A percentile compares a stretch with the other conserved stretches of the same genome.
phyloP scores from a whole-genome alignment of 805 yeast genomes.

The Lipomyces spencermartinsiae region DNA sequence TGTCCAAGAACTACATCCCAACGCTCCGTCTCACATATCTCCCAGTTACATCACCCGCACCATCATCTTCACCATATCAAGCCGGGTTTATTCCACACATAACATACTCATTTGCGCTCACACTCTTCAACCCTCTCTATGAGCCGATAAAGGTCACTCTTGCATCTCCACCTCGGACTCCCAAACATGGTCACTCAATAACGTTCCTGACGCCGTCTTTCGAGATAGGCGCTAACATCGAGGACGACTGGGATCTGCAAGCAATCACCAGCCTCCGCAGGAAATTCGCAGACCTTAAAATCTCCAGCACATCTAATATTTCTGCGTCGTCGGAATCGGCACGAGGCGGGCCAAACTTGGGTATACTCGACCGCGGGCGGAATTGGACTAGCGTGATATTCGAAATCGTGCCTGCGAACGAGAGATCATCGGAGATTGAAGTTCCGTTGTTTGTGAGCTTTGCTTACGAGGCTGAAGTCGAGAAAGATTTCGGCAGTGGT shows the following conservation, averaged over 20 bases:
- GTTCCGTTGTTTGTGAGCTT: slow-evolving; percentile 35
- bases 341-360: slow-evolving; percentile 5
- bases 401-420: slow-evolving; percentile 27
- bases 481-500: neutral
- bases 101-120: slow-evolving; percentile 32
- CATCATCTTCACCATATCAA: slow-evolving; percentile 8
- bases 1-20: slow-evolving; percentile 28
- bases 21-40: slow-evolving; percentile 28
- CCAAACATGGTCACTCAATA: slow-evolving; percentile 22
- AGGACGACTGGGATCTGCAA: slow-evolving; percentile 35
- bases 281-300: slow-evolving; percentile 12
- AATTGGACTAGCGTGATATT: slow-evolving; percentile 35
- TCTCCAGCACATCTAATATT: neutral
- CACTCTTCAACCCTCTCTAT: slow-evolving; percentile 32
- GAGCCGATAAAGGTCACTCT: slow-evolving; percentile 25
- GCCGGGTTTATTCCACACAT: slow-evolving; percentile 21
- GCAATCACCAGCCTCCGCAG: slow-evolving; percentile 16
- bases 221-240: slow-evolving; percentile 30
- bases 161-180: slow-evolving; percentile 32
- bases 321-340: neutral
- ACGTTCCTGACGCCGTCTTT: slow-evolving; percentile 31
- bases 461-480: slow-evolving; percentile 26
- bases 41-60: slow-evolving; percentile 2
- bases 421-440: slow-evolving; percentile 8
- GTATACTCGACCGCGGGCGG: slow-evolving; percentile 30